Base-by-base conservation (phyloP, 2,329 filamentous ascomycete genomes). In the Metarhizium guizhouense region DNA sequence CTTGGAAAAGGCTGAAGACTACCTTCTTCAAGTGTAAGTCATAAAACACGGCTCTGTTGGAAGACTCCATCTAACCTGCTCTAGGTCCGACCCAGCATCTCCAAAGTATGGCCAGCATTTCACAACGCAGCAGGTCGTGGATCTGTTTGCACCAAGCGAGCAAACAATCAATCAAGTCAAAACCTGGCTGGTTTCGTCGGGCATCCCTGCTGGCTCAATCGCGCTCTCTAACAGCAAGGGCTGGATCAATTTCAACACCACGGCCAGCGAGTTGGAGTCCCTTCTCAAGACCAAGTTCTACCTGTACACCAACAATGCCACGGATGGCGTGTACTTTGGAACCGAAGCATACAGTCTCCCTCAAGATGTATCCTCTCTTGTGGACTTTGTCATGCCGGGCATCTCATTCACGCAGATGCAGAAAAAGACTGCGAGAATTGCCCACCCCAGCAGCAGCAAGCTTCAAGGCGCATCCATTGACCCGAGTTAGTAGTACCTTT, bases 241-340 rank as follows among this genome's bases (percentile, higher is more conserved):
- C 52, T 83, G 80, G 78, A 63, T 83, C 20, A 68, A 73, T 11
- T 82, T 84, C 62, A 73, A 81, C 55, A 78, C 79, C 8, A 78
- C 78, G 6, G 76, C 77, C 3, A 68, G 73, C 40, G 77, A 84
- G 63, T 74, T 77, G 6, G 80, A 83, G 64, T 64, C 67, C 20
- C 70, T 84, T 18, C 72, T 84, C 51, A 73, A 74, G 60, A 76
- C 80, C 6, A 69, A 79, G 56, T 82, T 80, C 61, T 74, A 81
- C 59, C 64, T 77, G 47, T 81, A 77, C 61, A 67, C 74, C 59
- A 75, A 80, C 60, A 51, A 47, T 10, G 60, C 62, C 10, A 58
- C 63, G 1, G 57, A 71, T 54, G 58, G 66, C 20, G 59, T 61
- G 18, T 73, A 75, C 57, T 59, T 76, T 47, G 74, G 73, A 4